phyloP scores from a whole-genome alignment of 495 filamentous ascomycete genomes.

The Penicilliopsis zonata region DNA sequence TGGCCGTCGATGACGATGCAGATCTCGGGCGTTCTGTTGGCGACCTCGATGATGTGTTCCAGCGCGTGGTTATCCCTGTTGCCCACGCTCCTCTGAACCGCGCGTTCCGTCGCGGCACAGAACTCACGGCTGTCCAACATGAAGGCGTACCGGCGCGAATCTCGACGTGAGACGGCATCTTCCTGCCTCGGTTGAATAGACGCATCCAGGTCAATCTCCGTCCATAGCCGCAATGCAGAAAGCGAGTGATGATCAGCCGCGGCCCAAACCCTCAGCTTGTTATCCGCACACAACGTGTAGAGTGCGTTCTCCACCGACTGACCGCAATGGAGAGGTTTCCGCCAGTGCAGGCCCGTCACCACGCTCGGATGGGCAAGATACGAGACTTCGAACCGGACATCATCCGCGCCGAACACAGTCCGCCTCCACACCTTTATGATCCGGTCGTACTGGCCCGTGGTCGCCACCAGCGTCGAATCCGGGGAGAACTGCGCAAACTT shows the following conservation, averaged over 20 bases:
- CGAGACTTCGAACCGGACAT: constrained; percentile 78
- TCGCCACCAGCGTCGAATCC: constrained; percentile 75
- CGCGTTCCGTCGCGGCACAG: constrained; percentile 59
- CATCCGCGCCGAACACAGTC: constrained; percentile 69
- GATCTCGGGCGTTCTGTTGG: constrained; percentile 75
- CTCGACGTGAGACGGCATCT: constrained; percentile 12
- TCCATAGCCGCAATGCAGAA: constrained; percentile 68
- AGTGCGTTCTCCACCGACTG: constrained; percentile 79
- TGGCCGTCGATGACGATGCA: constrained; percentile 73
- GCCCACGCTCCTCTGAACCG: constrained; percentile 47
- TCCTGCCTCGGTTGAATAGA: constrained; percentile 53
- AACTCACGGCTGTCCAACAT: constrained; percentile 80
- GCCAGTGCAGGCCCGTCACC: constrained; percentile 79
- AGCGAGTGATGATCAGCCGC: constrained; percentile 60
- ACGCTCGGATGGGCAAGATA: constrained; percentile 77
- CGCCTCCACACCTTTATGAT: constrained; percentile 90
- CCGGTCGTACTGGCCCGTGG: constrained; percentile 66
- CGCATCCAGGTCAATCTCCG: constrained; percentile 62
- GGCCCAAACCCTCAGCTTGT: constrained; percentile 73
- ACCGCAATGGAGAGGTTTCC: constrained; percentile 58
- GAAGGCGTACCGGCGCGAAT: constrained; percentile 56
- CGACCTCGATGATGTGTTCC: constrained; percentile 77
- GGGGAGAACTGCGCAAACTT: constrained; percentile 75
- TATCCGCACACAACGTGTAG: constrained; percentile 87
- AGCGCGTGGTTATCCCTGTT: constrained; percentile 58